Percentiles rank a stretch among this genome's conserved stretches.
phyloP scores from a whole-genome alignment of 2,329 filamentous ascomycete species.

The Fusarium pseudocircinatum region DNA sequence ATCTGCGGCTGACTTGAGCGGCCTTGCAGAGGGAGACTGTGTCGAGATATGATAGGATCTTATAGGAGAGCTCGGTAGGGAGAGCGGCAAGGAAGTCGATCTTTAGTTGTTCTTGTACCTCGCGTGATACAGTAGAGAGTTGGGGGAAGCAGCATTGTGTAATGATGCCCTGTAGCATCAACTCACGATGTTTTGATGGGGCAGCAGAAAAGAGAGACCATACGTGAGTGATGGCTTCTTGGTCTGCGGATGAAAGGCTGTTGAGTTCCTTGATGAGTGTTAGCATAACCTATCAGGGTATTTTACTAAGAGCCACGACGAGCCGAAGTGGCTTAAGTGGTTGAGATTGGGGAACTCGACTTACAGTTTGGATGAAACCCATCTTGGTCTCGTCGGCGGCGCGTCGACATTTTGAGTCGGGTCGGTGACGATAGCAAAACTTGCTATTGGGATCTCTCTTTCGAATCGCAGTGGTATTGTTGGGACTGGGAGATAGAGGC shows the following conservation, averaged over 20 bases:
- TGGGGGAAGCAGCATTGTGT: conserved; percentile 98
- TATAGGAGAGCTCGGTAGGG: conserved; percentile 89
- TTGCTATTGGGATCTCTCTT: conserved; percentile 78
- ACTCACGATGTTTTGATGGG: conserved; percentile 89
- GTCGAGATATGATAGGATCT: conserved; percentile 91
- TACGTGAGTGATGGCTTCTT: conserved; percentile 95
- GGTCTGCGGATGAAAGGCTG: conserved; percentile 81
- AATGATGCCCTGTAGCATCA: conserved; percentile 97
- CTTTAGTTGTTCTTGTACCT: conserved; percentile 93
- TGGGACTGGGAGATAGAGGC: conserved; percentile 20
- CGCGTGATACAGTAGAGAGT: conserved; percentile 88
- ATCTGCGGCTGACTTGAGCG: conserved; percentile 89
- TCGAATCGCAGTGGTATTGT: conserved; percentile 42
- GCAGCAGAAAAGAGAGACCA: conserved; percentile 98
- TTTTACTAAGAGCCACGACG: not conserved
- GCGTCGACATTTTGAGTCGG: conserved; percentile 91
- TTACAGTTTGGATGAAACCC: conserved; percentile 89
- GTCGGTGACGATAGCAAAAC: conserved; percentile 94
- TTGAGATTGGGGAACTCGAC: conserved; percentile 40
- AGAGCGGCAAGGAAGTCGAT: conserved; percentile 95
- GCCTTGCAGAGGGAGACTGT: conserved; percentile 95
- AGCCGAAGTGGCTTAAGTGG: not conserved
- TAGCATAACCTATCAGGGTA: not conserved
- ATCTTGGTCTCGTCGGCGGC: conserved; percentile 96
- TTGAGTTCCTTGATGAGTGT: conserved; percentile 73